phyloP scores from a whole-genome alignment of 2,329 filamentous ascomycete genomes.

The Tolypocladium ophioglossoides region DNA sequence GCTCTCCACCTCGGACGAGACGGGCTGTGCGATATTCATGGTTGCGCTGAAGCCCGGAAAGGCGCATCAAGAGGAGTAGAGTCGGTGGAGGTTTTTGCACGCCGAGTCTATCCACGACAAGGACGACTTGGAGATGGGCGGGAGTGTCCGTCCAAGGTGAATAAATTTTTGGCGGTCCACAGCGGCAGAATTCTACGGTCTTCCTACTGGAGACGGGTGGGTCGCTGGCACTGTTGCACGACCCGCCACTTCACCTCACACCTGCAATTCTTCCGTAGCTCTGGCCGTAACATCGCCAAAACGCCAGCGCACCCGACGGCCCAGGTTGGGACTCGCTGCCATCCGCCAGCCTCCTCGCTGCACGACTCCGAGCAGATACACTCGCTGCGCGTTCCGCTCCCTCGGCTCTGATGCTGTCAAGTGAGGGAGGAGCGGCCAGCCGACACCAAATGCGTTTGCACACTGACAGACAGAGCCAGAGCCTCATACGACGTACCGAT shows the following conservation, averaged over 20 bases:
- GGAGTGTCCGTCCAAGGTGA: conserved; percentile 7
- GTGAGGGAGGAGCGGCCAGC: not conserved
- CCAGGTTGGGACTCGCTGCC: not conserved
- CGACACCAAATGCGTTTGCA: not conserved
- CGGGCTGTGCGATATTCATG: conserved; percentile 70
- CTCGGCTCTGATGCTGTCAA: not conserved
- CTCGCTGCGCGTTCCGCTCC: not conserved
- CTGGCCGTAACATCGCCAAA: not conserved
- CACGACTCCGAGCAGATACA: not conserved
- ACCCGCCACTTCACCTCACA: no score
- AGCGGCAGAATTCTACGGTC: conserved; percentile 28
- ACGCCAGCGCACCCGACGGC: not conserved
- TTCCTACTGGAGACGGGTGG: not conserved
- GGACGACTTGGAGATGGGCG: conserved; percentile 1
- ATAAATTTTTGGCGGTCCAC: conserved; percentile 35
- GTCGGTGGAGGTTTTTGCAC: not conserved
- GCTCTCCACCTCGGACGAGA: conserved; percentile 71
- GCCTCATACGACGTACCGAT: not conserved
- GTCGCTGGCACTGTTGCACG: not conserved
- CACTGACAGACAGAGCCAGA: not conserved
- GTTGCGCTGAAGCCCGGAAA: not conserved
- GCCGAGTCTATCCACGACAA: conserved; percentile 8
- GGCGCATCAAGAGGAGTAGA: not conserved
- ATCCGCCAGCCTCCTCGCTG: not conserved
- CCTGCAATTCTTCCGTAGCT: not conserved